These are phyloP conservation scores for Coemansia sp. DNA, from an alignment of 192 early-diverging fungal species.

Conservation along the genomic window DNA sequence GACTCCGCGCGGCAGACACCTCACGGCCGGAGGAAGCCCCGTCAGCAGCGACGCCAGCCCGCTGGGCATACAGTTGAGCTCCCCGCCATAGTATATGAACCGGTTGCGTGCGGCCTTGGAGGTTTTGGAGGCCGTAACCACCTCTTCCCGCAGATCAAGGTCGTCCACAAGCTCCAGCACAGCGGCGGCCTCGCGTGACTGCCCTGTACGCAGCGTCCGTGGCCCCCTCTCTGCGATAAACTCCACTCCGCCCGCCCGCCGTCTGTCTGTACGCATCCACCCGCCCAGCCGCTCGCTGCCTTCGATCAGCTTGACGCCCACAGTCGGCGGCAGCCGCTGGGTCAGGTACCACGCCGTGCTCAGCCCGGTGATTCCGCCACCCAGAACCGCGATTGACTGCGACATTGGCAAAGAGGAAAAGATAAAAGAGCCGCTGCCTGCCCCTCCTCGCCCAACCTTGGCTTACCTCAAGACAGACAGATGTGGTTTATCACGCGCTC, in stretches of 20 bases:
- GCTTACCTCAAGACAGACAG: too few species aligned
- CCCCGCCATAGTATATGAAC: slow-evolving; percentile 68
- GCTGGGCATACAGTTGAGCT: slow-evolving; percentile 64
- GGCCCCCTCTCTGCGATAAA: slow-evolving; percentile 77
- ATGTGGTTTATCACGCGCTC: too few species aligned
- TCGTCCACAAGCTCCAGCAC: slow-evolving; percentile 73
- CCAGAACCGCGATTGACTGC: slow-evolving; percentile 65
- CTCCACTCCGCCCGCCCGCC: slow-evolving; percentile 20
- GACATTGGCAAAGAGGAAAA: slow-evolving; percentile 24
- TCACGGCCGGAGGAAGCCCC: slow-evolving; percentile 53
- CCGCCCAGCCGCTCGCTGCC: slow-evolving; percentile 67
- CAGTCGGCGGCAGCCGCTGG: slow-evolving; percentile 32
- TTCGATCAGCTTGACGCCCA: slow-evolving; percentile 70
- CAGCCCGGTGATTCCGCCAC: slow-evolving; percentile 88
- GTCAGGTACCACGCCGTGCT: slow-evolving; percentile 76
- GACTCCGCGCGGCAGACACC: slow-evolving; percentile 54
- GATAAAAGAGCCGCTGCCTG: neutral
- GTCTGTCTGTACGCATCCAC: slow-evolving; percentile 71
- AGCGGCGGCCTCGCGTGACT: slow-evolving; percentile 57
- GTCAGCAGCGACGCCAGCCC: slow-evolving; percentile 43
- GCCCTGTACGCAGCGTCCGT: slow-evolving; percentile 70
- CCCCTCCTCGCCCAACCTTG: neutral
- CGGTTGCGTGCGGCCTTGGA: slow-evolving; percentile 75
- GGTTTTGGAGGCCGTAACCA: slow-evolving; percentile 56
- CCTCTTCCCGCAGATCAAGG: slow-evolving; percentile 53